phyloP scores from a whole-genome alignment of 805 yeast genomes.

The Candida ponderosae region DNA sequence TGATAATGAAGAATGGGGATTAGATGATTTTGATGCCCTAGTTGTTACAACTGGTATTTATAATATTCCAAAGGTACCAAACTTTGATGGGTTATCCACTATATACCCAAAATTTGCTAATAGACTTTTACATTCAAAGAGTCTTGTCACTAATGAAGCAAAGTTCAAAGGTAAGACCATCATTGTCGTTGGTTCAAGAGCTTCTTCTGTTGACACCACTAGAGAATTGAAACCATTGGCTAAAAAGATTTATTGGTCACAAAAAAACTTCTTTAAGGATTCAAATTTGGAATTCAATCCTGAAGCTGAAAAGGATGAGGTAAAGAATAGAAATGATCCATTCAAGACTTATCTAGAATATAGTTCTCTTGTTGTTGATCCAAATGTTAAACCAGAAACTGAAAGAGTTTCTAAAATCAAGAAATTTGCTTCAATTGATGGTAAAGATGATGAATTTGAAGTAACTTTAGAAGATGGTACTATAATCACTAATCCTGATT shows the following conservation, averaged over 20 bases:
- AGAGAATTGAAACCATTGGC: constrained; percentile 29
- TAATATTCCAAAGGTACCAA: constrained; percentile 47
- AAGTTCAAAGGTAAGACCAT: constrained; percentile 32
- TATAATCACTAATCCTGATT: constrained; percentile 23
- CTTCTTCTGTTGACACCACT: constrained; percentile 34
- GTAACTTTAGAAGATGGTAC: constrained; percentile 25
- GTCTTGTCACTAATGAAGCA: constrained; percentile 29
- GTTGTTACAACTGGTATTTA: constrained; percentile 53
- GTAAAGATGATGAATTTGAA: constrained; percentile 14
- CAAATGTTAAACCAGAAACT: constrained; percentile 29
- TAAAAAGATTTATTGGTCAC: constrained; percentile 10
- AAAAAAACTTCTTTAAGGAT: neutral
- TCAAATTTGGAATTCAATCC: neutral
- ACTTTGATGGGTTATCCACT: constrained; percentile 34
- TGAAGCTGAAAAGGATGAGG: neutral
- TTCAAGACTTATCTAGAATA: constrained; percentile 30
- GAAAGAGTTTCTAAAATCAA: constrained; percentile 42
- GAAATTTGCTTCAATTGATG: constrained; percentile 28
- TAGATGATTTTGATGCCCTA: constrained; percentile 44
- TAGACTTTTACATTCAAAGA: constrained; percentile 19
- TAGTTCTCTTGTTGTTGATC: constrained; percentile 30
- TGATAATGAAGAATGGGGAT: constrained; percentile 27
- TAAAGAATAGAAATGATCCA: constrained; percentile 6
- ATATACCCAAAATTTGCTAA: constrained; percentile 30
- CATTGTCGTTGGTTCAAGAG: constrained; percentile 34